A percentile compares a stretch with the other conserved stretches of the same genome.
These are phyloP conservation scores for Pythium volutum DNA, from an alignment of 352 stramenopile genomes.

Conservation along the genomic window DNA sequence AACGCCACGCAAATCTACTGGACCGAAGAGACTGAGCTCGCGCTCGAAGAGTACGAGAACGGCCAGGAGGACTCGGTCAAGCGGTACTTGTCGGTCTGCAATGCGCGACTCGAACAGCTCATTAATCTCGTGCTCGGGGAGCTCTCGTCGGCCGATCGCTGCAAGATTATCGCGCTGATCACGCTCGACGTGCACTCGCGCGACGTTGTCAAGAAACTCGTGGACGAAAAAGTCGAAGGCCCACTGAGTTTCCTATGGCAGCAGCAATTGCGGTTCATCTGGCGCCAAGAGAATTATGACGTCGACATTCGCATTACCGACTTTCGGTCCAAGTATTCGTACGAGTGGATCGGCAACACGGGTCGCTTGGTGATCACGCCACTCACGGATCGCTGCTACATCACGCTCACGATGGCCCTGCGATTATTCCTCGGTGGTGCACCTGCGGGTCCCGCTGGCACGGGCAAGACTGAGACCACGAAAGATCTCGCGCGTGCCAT, in stretches of 20 bases:
- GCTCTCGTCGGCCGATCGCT: slow-evolving; percentile 85
- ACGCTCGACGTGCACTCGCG: slow-evolving; percentile 95
- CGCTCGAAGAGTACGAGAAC: slow-evolving; percentile 86
- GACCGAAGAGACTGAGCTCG: slow-evolving; percentile 96
- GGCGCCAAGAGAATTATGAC: slow-evolving; percentile 92
- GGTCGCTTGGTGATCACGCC: slow-evolving; percentile 95
- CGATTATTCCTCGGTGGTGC: slow-evolving; percentile 95
- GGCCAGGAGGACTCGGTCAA: slow-evolving; percentile 87
- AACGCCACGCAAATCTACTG: slow-evolving; percentile 92
- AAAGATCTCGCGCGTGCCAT: slow-evolving; percentile 85
- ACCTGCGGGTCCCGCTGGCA: slow-evolving; percentile 90
- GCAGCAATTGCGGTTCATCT: slow-evolving; percentile 87
- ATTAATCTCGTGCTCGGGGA: slow-evolving; percentile 91
- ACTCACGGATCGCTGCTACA: slow-evolving; percentile 96
- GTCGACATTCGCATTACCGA: slow-evolving; percentile 97
- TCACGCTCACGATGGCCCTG: slow-evolving; percentile 95
- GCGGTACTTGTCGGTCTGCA: slow-evolving; percentile 75
- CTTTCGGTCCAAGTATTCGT: slow-evolving; percentile 93
- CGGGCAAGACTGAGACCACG: slow-evolving; percentile 89
- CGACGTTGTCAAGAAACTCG: slow-evolving; percentile 90
- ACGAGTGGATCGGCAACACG: slow-evolving; percentile 88
- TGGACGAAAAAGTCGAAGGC: slow-evolving; percentile 88
- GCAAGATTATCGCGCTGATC: slow-evolving; percentile 95
- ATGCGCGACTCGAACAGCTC: slow-evolving; percentile 86
- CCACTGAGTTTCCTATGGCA: slow-evolving; percentile 87